Percentiles rank a stretch among this genome's conserved stretches.
Conservation (phyloP, 2,329 filamentous ascomycete species). For the Ceratocystis eucalypticola region DNA sequence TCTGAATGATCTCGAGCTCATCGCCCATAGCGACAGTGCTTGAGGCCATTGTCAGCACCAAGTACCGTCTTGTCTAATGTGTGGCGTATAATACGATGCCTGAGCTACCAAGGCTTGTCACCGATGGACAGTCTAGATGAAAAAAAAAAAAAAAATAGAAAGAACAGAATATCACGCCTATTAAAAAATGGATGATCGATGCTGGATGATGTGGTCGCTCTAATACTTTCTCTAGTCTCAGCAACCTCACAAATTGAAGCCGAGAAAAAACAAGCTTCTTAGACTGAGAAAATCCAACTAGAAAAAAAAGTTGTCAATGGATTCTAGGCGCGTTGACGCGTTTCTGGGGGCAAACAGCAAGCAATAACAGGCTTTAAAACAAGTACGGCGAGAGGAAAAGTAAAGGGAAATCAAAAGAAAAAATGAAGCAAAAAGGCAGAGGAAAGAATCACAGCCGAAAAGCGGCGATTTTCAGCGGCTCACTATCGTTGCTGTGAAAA, state of each 20-base stretch:
- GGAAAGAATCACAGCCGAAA: neutral
- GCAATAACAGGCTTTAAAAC: neutral
- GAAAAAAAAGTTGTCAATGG: constrained; percentile 15
- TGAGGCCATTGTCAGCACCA: constrained; percentile 15
- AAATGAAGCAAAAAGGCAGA: neutral
- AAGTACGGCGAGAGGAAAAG: neutral
- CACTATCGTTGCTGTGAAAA: neutral
- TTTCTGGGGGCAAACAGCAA: constrained; percentile 10
- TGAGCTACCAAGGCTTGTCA: neutral
- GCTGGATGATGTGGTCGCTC: neutral
- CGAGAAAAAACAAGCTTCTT: neutral
- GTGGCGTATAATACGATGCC: neutral
- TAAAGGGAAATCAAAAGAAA: neutral
- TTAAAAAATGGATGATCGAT: neutral
- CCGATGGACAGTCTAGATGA: neutral
- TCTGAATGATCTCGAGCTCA: constrained; percentile 64
- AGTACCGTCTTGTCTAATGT: neutral
- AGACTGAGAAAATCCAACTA: constrained; percentile 1
- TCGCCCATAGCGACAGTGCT: constrained; percentile 34
- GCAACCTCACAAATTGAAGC: neutral
- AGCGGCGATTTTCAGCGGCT: neutral
- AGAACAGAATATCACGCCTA: neutral
- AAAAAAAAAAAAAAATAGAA: neutral
- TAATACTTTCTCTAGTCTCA: neutral
- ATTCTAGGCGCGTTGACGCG: constrained; percentile 19